These are phyloP conservation scores for Penicillium nucicola DNA, from an alignment of 495 filamentous ascomycete species.

Conservation along the genomic window DNA sequence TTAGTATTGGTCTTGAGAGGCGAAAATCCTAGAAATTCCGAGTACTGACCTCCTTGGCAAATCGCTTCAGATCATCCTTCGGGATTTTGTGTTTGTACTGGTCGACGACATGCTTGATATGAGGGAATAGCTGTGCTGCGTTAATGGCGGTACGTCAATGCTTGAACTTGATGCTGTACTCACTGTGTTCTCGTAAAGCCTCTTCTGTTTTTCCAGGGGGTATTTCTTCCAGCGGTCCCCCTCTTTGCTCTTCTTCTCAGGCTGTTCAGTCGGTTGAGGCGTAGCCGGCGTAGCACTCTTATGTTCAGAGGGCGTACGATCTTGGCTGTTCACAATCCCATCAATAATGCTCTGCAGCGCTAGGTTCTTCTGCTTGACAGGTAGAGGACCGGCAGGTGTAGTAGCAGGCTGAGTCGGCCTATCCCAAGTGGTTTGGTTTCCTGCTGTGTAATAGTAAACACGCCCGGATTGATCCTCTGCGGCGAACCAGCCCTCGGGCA, in stretches of 20 bases:
- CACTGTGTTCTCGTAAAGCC: conserved; percentile 89
- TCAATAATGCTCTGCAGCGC: conserved; percentile 82
- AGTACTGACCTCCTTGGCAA: conserved; percentile 70
- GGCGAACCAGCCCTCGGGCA: conserved; percentile 80
- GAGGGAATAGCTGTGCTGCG: conserved; percentile 65
- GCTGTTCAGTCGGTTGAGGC: conserved; percentile 50
- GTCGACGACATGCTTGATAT: conserved; percentile 79
- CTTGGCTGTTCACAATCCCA: conserved; percentile 68
- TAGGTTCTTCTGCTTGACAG: conserved; percentile 65
- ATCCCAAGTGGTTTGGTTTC: conserved; percentile 75
- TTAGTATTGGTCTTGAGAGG: conserved; percentile 5
- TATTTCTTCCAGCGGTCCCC: conserved; percentile 78
- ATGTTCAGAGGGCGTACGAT: conserved; percentile 60
- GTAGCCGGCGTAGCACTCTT: conserved; percentile 49
- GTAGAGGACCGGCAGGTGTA: conserved; percentile 35
- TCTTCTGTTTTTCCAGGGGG: conserved; percentile 83
- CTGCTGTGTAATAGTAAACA: conserved; percentile 76
- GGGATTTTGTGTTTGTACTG: conserved; percentile 82
- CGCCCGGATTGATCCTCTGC: conserved; percentile 61
- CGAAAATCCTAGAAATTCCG: no score
- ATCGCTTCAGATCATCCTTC: conserved; percentile 82
- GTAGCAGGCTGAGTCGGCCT: conserved; percentile 65
- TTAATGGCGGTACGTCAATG: conserved; percentile 4
- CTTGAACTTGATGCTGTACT: conserved; percentile 19
- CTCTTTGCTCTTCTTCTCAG: conserved; percentile 57